These are phyloP conservation scores for Ophiostoma novo-ulmi DNA, from an alignment of 2,329 filamentous ascomycete genomes.

Conservation along the genomic window DNA sequence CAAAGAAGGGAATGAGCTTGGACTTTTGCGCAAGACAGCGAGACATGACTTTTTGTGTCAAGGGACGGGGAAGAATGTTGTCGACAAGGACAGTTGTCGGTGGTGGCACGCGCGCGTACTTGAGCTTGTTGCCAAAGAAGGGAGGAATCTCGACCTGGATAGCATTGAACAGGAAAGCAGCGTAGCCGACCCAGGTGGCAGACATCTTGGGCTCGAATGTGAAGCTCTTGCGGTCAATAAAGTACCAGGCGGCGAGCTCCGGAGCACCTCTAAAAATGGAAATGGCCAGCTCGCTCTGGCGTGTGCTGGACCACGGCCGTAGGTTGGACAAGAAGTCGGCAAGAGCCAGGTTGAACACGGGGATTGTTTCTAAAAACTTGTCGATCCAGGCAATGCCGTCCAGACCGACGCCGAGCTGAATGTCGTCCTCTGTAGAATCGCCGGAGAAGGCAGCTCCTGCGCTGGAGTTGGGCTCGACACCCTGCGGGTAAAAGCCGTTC, in stretches of 20 bases:
- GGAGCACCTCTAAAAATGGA: conserved; percentile 76
- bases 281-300: conserved; percentile 76
- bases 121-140: conserved; percentile 62
- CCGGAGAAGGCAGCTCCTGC: neutral
- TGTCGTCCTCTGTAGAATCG: conserved; percentile 39
- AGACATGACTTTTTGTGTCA: conserved; percentile 73
- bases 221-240: conserved; percentile 72
- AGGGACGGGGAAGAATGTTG: conserved; percentile 75
- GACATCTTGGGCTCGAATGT: conserved; percentile 87
- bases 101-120: conserved; percentile 64
- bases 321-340: conserved; percentile 74
- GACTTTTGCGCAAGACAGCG: conserved; percentile 74
- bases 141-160: conserved; percentile 69
- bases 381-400: conserved; percentile 67
- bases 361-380: conserved; percentile 59
- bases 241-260: conserved; percentile 84
- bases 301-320: conserved; percentile 73
- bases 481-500: conserved; percentile 78
- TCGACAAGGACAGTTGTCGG: conserved; percentile 75
- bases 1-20: conserved; percentile 77
- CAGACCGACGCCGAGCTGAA: conserved; percentile 51
- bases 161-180: conserved; percentile 77
- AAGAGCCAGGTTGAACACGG: conserved; percentile 73
- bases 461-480: conserved; percentile 51
- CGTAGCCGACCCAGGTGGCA: conserved; percentile 91